Base-by-base conservation (phyloP, 164 flowering plant genomes). In the Aristolochia contorta region DNA sequence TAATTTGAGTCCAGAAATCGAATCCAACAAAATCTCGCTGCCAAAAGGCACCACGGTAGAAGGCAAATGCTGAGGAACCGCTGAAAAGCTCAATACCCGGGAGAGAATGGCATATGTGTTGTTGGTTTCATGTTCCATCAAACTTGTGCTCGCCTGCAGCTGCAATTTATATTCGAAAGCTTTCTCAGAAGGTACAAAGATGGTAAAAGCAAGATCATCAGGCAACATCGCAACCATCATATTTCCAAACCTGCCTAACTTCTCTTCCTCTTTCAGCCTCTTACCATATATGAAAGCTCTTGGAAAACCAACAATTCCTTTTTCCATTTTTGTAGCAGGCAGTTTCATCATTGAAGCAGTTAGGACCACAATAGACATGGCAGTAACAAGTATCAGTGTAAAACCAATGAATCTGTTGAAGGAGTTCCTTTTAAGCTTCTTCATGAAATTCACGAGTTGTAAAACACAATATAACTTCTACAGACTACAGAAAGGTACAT, bases 181-280 rank as follows among this genome's bases (percentile, higher is more conserved):
- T 59, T 66, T 48, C 61, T 80, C 84, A 0, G 98, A 85, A 12
- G 98, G 96, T 12, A 84, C 58, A 52, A 89, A 92, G 20, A 87
- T 72, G 0, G 98, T 89, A 66, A 92, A 92, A 43, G 86, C 80
- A 51, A 92, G 88, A 78, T 84, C 94, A 45, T 70, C 69, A 0
- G 96, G 96, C 62, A 92, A 66, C 96, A 92, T 87, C n/a, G 68
- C 77, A 30, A 92, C 27, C 88, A 92, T 79, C 77, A 76, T 78
- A 62, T 82, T 69, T 27, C 89, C 96, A 45, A 92, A 72, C 63
- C 65, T 60, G 7, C 89, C 91, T 12, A 84, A 16, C n/a, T 43
- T 61, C n/a, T 41, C 56, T 25, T 59, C 65, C 45, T 49, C 65
- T 47, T 37, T 37, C 7, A 66, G 55, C 37, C 61, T 30, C 19